A percentile compares a stretch with the other conserved stretches of the same genome.
Evolutionary conservation across 2,329 filamentous ascomycete species (phyloP).

Genomic region (Nemania diffusa): DNA sequence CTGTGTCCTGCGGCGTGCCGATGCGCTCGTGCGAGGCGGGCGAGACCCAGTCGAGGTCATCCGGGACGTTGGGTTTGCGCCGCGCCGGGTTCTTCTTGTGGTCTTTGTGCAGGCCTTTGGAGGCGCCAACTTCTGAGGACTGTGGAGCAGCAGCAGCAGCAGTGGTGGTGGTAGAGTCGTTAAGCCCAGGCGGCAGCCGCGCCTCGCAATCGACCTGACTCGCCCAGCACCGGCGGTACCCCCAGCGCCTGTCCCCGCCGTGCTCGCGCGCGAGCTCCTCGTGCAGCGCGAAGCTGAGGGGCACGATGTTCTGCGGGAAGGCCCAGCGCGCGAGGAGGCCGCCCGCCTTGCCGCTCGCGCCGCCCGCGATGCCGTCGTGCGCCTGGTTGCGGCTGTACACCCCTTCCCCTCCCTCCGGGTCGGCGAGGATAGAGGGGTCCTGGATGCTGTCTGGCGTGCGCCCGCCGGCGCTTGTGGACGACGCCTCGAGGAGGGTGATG

Average conservation of each 20-base stretch:
- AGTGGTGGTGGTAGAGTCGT: too few species aligned
- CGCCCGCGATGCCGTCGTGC: slow-evolving; percentile 70
- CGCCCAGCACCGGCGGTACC: slow-evolving; percentile 65
- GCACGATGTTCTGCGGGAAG: slow-evolving; percentile 76
- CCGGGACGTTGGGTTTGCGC: slow-evolving; percentile 52
- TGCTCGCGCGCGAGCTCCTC: slow-evolving; percentile 75
- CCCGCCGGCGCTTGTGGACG: slow-evolving; percentile 55
- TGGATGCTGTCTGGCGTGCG: slow-evolving; percentile 49
- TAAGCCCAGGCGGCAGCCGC: slow-evolving; percentile 44
- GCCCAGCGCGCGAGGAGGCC: slow-evolving; percentile 80
- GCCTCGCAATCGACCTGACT: slow-evolving; percentile 49
- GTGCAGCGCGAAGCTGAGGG: slow-evolving; percentile 76
- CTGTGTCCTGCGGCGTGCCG: slow-evolving; percentile 68
- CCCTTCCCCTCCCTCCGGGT: slow-evolving; percentile 41
- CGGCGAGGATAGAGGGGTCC: slow-evolving; percentile 48
- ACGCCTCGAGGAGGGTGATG: slow-evolving; percentile 78
- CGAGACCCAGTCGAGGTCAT: slow-evolving; percentile 76
- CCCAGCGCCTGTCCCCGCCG: slow-evolving; percentile 74
- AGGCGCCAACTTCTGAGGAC: slow-evolving; percentile 5
- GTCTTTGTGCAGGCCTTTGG: slow-evolving; percentile 46
- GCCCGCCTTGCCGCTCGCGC: slow-evolving; percentile 81
- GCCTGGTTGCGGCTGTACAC: slow-evolving; percentile 46
- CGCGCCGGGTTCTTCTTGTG: slow-evolving; percentile 46
- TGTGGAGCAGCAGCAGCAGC: background rate
- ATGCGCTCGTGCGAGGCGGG: slow-evolving; percentile 54